Conservation (phyloP, 768 basidiomycete species). For the Lactarius vividus region DNA sequence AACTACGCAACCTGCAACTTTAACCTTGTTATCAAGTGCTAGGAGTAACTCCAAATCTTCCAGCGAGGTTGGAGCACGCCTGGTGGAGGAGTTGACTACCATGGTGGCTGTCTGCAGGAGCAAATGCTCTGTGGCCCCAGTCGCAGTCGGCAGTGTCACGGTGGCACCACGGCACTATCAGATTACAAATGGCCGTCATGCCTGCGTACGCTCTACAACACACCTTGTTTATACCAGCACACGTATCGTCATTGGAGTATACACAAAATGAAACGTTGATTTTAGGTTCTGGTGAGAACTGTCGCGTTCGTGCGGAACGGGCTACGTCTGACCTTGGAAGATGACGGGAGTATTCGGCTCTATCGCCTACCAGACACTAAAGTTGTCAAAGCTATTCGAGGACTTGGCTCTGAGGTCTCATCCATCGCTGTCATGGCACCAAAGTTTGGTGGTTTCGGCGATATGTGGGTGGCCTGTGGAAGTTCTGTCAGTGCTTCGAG, state of each 20-base stretch:
- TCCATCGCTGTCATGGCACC: slow-evolving; percentile 52
- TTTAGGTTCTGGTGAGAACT: slow-evolving; percentile 55
- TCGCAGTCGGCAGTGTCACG: too few species aligned
- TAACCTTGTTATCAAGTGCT: slow-evolving; percentile 73
- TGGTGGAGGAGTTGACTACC: slow-evolving; percentile 32
- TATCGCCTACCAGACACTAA: slow-evolving; percentile 21
- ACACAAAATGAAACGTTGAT: slow-evolving; percentile 49
- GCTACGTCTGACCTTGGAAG: slow-evolving; percentile 49
- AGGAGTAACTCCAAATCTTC: slow-evolving; percentile 58
- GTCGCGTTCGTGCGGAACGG: background rate
- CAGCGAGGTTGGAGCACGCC: slow-evolving; percentile 48
- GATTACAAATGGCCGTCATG: background rate
- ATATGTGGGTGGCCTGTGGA: slow-evolving; percentile 69
- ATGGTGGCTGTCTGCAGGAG: slow-evolving; percentile 13
- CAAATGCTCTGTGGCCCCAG: too few species aligned
- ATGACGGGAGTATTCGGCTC: slow-evolving; percentile 27
- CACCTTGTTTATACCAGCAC: slow-evolving; percentile 44
- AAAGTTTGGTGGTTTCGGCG: slow-evolving; percentile 35
- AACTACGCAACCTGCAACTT: slow-evolving; percentile 75
- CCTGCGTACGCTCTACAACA: background rate
- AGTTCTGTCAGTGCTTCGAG: slow-evolving; percentile 42
- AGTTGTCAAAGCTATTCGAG: slow-evolving; percentile 26
- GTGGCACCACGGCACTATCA: background rate
- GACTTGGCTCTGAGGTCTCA: slow-evolving; percentile 53
- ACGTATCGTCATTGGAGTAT: slow-evolving; percentile 54